phyloP scores from a whole-genome alignment of 306 rosid genomes.

The Prunus davidiana region DNA sequence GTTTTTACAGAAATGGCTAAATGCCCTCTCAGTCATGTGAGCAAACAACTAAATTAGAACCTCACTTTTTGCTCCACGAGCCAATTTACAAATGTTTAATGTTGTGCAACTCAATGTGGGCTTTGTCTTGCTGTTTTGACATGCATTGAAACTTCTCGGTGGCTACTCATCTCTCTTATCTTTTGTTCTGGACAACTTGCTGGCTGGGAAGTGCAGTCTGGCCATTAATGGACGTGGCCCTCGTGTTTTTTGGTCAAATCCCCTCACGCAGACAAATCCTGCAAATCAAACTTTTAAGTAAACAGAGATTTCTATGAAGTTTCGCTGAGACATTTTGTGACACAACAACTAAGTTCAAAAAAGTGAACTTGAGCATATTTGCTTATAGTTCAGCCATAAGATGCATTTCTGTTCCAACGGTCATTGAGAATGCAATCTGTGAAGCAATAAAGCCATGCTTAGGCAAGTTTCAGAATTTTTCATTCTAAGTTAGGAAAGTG shows the following conservation, averaged over 20 bases:
- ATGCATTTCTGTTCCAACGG: neutral
- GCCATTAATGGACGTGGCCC: slow-evolving; percentile 84
- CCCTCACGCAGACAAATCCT: slow-evolving; percentile 90
- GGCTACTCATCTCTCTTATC: slow-evolving; percentile 31
- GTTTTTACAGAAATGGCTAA: slow-evolving; percentile 19
- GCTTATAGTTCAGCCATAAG: neutral
- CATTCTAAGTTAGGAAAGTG: neutral
- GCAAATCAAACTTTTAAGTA: slow-evolving; percentile 31
- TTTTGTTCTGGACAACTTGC: slow-evolving; percentile 52
- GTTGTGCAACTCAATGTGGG: slow-evolving; percentile 1
- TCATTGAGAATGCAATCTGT: neutral
- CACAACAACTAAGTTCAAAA: neutral
- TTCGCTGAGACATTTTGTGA: neutral
- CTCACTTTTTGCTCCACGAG: slow-evolving; percentile 21
- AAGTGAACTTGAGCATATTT: neutral
- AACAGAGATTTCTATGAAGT: neutral
- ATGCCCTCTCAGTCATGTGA: slow-evolving; percentile 22
- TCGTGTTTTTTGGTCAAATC: slow-evolving; percentile 60
- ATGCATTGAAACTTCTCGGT: slow-evolving; percentile 2
- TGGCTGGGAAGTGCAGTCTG: slow-evolving; percentile 75
- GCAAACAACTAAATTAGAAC: slow-evolving; percentile 24
- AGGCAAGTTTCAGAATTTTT: neutral
- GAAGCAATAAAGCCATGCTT: neutral
- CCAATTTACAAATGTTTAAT: slow-evolving; percentile 21
- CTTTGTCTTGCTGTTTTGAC: neutral